phyloP scores from a whole-genome alignment of 495 filamentous ascomycete genomes.

The Aspergillus biplanus region DNA sequence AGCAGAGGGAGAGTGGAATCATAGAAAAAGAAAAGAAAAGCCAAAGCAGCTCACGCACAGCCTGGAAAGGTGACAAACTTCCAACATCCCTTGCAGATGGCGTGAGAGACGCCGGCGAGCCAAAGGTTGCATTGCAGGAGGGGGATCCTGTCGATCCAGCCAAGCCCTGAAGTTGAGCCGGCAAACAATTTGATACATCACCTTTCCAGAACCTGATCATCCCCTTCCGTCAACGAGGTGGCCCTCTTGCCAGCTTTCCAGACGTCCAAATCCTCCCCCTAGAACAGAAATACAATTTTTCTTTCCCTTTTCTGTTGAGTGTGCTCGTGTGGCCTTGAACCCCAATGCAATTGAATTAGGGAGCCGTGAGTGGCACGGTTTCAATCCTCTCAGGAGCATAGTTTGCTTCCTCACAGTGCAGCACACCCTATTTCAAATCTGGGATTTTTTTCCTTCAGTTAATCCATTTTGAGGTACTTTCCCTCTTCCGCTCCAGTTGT shows the following conservation, averaged over 20 bases:
- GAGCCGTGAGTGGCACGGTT: not conserved
- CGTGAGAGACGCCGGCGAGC: slow-evolving; percentile 20
- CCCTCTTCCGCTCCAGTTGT: not conserved
- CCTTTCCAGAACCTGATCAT: slow-evolving; percentile 31
- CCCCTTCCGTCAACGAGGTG: slow-evolving; percentile 26
- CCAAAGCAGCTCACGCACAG: not conserved
- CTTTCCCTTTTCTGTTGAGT: not conserved
- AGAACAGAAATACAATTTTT: not conserved
- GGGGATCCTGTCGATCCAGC: slow-evolving; percentile 23
- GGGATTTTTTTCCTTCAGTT: not conserved
- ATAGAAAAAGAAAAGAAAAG: slow-evolving; percentile 4
- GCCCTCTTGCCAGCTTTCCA: not conserved
- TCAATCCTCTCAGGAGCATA: not conserved
- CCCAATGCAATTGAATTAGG: not conserved
- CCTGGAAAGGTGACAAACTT: slow-evolving; percentile 11
- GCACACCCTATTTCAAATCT: not conserved
- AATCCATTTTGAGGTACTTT: not conserved
- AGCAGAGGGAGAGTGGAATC: not conserved
- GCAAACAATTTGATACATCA: slow-evolving; percentile 24
- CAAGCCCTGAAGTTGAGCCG: slow-evolving; percentile 9
- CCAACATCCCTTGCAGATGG: slow-evolving; percentile 30
- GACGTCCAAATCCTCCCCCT: too few species aligned
- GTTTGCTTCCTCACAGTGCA: not conserved
- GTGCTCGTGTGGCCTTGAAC: not conserved
- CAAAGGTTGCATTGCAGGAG: slow-evolving; percentile 22